Evolutionary conservation across 805 yeast species (phyloP).

Genomic region (Kluyveromyces siamensis): DNA sequence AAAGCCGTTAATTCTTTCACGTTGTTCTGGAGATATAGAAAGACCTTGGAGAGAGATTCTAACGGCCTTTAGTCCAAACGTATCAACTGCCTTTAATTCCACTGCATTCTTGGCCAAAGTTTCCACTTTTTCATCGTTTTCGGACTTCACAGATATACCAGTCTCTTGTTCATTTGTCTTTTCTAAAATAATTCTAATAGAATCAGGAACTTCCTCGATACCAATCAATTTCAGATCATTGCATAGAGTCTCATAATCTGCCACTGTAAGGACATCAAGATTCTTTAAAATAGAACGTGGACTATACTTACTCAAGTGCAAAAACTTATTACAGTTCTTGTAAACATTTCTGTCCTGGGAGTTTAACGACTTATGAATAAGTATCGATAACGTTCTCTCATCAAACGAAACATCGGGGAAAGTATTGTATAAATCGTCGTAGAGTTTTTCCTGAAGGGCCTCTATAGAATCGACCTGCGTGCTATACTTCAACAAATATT

Average conservation of each 20-base stretch:
- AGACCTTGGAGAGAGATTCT: slow-evolving; percentile 62
- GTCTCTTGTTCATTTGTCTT: neutral
- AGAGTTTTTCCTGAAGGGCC: slow-evolving; percentile 31
- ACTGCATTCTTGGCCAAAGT: slow-evolving; percentile 47
- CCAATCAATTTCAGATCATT: slow-evolving; percentile 26
- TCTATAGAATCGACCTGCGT: slow-evolving; percentile 27
- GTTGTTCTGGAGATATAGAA: slow-evolving; percentile 22
- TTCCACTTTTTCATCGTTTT: slow-evolving; percentile 22
- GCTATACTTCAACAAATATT: slow-evolving; percentile 36
- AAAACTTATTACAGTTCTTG: slow-evolving; percentile 9
- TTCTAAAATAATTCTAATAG: slow-evolving; percentile 14
- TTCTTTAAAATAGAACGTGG: slow-evolving; percentile 13
- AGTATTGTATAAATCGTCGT: slow-evolving; percentile 33
- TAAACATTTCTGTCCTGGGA: slow-evolving; percentile 3
- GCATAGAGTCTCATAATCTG: slow-evolving; percentile 32
- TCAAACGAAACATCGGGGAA: slow-evolving; percentile 35
- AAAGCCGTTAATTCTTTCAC: slow-evolving; percentile 25
- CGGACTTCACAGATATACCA: neutral
- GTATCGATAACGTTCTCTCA: slow-evolving; percentile 51
- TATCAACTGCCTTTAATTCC: slow-evolving; percentile 54
- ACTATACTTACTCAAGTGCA: slow-evolving; percentile 12
- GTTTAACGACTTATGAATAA: slow-evolving; percentile 38
- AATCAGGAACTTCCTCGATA: slow-evolving; percentile 19
- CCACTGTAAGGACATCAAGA: slow-evolving; percentile 20
- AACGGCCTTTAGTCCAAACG: slow-evolving; percentile 70